phyloP scores from a whole-genome alignment of 1,139 yeast genomes.

The Groenewaldozyma sp. region DNA sequence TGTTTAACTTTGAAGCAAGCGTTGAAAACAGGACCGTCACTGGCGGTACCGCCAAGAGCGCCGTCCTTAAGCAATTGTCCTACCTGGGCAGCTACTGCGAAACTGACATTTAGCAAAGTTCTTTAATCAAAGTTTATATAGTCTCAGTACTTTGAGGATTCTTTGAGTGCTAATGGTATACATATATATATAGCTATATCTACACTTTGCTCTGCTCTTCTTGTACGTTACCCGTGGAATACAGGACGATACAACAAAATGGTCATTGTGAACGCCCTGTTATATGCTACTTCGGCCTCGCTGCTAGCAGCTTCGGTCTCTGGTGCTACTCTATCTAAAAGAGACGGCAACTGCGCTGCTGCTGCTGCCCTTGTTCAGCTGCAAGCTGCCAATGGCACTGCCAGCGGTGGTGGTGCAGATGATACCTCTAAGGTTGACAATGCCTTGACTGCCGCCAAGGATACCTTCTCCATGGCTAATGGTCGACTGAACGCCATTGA shows the following conservation, averaged over 20 bases:
- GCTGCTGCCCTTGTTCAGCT: neutral
- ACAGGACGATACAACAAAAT: neutral
- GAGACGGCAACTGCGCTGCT: neutral
- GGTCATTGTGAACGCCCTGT: neutral
- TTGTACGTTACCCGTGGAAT: neutral
- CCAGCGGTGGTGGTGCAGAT: neutral
- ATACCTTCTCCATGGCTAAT: neutral
- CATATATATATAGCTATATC: too few species aligned
- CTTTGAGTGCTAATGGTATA: too few species aligned
- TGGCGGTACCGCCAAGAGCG: conserved; percentile 93
- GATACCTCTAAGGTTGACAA: neutral
- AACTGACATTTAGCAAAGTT: too few species aligned
- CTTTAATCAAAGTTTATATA: neutral
- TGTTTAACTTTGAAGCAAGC: conserved; percentile 83
- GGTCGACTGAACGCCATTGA: conserved; percentile 1
- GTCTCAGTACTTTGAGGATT: too few species aligned
- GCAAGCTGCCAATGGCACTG: neutral
- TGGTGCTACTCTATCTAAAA: neutral
- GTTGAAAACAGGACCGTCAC: conserved; percentile 95
- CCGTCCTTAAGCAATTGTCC: conserved; percentile 68
- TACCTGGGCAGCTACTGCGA: conserved; percentile 13
- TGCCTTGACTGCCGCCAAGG: conserved; percentile 1
- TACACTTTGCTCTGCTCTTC: neutral
- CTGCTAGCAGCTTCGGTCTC: neutral
- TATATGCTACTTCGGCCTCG: conserved; percentile 1